phyloP scores from a whole-genome alignment of 23 red algal genomes.

The Gracilariopsis chorda region DNA sequence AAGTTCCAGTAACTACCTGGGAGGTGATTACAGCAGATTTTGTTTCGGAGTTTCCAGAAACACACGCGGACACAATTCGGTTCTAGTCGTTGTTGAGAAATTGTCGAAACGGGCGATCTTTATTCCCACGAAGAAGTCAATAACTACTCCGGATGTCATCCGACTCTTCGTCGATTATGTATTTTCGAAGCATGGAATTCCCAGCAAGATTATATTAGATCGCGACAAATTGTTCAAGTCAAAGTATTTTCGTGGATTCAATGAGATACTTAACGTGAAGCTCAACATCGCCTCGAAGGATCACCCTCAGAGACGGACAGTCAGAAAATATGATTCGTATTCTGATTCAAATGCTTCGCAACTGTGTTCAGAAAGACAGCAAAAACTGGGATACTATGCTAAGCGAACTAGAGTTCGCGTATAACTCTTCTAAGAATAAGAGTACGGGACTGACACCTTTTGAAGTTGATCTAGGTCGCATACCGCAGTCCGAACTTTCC shows the following conservation, averaged over 20 bases:
- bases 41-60: constrained; percentile 5
- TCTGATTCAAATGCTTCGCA: constrained; percentile 3
- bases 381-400: constrained; percentile 5
- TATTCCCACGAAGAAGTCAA: constrained; percentile 9
- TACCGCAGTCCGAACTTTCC: background rate
- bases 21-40: constrained; percentile 27
- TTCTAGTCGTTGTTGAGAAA: constrained; percentile 40
- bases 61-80: background rate
- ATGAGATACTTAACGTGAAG: constrained; percentile 7
- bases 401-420: background rate
- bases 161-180: constrained; percentile 11
- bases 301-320: constrained; percentile 51
- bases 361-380: background rate
- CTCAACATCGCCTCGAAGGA: constrained; percentile 21
- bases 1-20: constrained; percentile 19
- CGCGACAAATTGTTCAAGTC: constrained; percentile 16
- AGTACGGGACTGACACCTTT: constrained; percentile 19
- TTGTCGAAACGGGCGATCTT: constrained; percentile 47
- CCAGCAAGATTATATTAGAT: constrained; percentile 19
- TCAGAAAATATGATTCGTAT: constrained; percentile 37
- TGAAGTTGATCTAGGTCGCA: constrained; percentile 31
- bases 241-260: constrained; percentile 13
- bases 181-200: constrained; percentile 41
- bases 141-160: background rate
- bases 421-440: background rate